Evolutionary conservation across 208 protist species (phyloP).

Genomic region (Lotmaria passim): DNA sequence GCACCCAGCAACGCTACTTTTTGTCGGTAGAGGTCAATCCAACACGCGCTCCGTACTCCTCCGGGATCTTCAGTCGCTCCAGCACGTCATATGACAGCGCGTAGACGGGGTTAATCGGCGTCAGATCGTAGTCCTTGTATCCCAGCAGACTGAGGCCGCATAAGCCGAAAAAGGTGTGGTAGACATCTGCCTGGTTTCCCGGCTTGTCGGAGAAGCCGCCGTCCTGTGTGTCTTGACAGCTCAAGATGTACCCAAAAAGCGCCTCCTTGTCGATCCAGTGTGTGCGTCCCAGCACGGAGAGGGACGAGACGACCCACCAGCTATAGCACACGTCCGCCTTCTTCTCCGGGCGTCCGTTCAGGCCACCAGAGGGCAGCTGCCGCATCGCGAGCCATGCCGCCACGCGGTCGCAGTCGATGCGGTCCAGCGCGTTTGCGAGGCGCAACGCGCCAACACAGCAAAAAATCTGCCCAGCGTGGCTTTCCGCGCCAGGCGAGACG

Average conservation of each 20-base stretch:
- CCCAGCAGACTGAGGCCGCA: conserved; percentile 95
- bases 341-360: conserved; percentile 99
- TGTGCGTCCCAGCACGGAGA: conserved; percentile 92
- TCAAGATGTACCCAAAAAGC: conserved; percentile 96
- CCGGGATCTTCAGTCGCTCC: conserved; percentile 58
- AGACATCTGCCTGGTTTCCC: conserved; percentile 98
- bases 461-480: conserved; percentile 98
- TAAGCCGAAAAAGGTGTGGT: conserved; percentile 99
- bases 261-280: conserved; percentile 95
- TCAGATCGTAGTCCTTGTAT: conserved; percentile 72
- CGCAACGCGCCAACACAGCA: conserved; percentile 97
- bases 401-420: conserved; percentile 93
- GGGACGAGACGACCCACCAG: conserved; percentile 99
- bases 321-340: conserved; percentile 99
- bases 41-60: conserved; percentile 58
- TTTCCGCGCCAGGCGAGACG: conserved; percentile 94
- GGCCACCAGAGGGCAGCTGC: conserved; percentile 96
- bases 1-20: too few species aligned
- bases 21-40: conserved; percentile 20
- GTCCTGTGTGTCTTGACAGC: conserved; percentile 96
- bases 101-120: conserved; percentile 90
- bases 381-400: conserved; percentile 98
- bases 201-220: conserved; percentile 98
- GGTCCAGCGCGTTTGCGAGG: conserved; percentile 90
- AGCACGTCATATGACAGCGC: conserved; percentile 86